Evolutionary conservation across 371 early-diverging fungal species (phyloP).

Genomic region (Haplosporangium sp.): DNA sequence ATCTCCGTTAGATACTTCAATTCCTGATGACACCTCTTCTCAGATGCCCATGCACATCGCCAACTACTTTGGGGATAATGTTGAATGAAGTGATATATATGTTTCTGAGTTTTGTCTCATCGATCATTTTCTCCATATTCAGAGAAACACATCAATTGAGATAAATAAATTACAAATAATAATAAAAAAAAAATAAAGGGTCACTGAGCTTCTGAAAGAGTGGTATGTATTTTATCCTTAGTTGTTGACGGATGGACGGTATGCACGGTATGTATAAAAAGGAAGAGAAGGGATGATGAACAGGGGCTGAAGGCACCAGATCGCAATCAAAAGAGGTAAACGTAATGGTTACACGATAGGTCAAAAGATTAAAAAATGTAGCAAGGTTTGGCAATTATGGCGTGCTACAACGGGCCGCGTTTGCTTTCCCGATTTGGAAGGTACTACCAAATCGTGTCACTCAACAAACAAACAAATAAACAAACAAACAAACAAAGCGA

Average conservation of each 20-base stretch:
- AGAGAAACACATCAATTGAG: no score
- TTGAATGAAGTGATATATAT: neutral
- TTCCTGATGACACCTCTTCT: no score
- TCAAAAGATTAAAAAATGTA: neutral
- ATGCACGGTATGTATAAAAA: neutral
- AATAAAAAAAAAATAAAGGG: neutral
- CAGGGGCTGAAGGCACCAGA: neutral
- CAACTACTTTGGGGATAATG: neutral
- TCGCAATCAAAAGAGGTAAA: neutral
- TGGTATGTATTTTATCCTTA: neutral
- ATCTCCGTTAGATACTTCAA: no score
- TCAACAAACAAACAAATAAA: neutral
- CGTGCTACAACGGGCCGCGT: conserved; percentile 17
- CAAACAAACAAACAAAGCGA: no score
- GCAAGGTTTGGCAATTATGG: conserved; percentile 27
- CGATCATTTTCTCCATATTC: no score
- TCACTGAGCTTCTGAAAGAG: no score
- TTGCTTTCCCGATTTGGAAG: conserved; percentile 8
- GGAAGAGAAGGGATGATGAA: neutral
- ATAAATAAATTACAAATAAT: no score
- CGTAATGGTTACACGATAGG: conserved; percentile 15
- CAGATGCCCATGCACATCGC: neutral
- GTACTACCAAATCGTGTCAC: neutral
- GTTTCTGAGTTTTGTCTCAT: neutral
- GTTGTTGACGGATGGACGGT: neutral